These are phyloP conservation scores for Citrus maxima DNA, from an alignment of 345 rosid genomes.

Conservation along the genomic window DNA sequence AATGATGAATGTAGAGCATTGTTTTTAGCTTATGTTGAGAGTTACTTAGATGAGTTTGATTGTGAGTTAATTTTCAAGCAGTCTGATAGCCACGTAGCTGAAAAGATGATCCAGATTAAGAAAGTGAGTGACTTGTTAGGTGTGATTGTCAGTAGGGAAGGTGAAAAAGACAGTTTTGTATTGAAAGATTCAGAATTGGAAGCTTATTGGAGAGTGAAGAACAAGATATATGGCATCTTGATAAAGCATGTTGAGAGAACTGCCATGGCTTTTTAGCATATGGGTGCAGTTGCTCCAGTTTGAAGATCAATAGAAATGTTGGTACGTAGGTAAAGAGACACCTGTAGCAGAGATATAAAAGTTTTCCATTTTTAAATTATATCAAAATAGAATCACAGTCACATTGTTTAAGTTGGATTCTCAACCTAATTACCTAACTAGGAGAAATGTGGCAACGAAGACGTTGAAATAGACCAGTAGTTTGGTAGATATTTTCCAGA, in stretches of 20 bases:
- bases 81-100: slow-evolving; percentile 38
- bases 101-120: slow-evolving; percentile 55
- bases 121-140: slow-evolving; percentile 66
- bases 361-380: background rate
- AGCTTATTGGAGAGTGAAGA: slow-evolving; percentile 49
- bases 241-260: slow-evolving; percentile 72
- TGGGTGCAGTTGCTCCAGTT: slow-evolving; percentile 12
- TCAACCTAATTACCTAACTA: background rate
- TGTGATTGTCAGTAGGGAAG: slow-evolving; percentile 21
- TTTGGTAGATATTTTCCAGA: no score
- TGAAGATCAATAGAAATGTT: background rate
- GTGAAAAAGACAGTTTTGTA: slow-evolving; percentile 13
- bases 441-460: background rate
- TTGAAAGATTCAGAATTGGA: slow-evolving; percentile 36
- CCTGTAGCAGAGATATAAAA: background rate
- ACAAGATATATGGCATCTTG: slow-evolving; percentile 56
- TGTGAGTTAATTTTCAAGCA: slow-evolving; percentile 22
- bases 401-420: background rate
- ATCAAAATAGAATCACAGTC: background rate
- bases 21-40: slow-evolving; percentile 57
- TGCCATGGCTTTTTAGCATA: slow-evolving; percentile 29
- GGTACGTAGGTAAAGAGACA: background rate
- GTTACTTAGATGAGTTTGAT: slow-evolving; percentile 44
- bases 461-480: background rate
- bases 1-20: slow-evolving; percentile 41